Evolutionary conservation across 192 early-diverging fungal species (phyloP).

Genomic region (Backusella westeae): DNA sequence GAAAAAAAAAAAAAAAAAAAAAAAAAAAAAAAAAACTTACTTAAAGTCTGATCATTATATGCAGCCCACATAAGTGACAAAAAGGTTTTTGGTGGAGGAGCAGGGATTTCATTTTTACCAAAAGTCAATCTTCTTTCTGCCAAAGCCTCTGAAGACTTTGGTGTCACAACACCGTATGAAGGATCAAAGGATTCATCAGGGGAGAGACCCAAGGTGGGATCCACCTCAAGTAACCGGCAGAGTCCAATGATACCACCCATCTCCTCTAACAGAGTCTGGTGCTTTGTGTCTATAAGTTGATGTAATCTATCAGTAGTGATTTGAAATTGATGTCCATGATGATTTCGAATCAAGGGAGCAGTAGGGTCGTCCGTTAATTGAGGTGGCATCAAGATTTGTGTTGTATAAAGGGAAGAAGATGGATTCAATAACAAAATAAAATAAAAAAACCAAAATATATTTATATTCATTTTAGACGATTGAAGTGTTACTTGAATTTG

Average conservation of each 20-base stretch:
- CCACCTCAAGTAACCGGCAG: constrained; percentile 57
- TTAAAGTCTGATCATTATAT: constrained; percentile 71
- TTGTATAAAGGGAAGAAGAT: not conserved
- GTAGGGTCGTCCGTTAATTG: not conserved
- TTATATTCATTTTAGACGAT: not conserved
- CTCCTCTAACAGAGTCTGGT: not conserved
- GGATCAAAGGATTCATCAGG: constrained; percentile 40
- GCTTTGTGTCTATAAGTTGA: constrained; percentile 3
- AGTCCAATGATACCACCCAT: constrained; percentile 57
- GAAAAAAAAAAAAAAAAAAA: too few relatives aligned
- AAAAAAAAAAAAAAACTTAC: constrained; percentile 27
- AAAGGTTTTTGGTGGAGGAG: constrained; percentile 51
- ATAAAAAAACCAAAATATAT: not conserved
- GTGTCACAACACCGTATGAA: constrained; percentile 15
- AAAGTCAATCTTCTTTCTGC: constrained; percentile 40
- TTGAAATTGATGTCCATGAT: constrained; percentile 4
- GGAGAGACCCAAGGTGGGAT: constrained; percentile 58
- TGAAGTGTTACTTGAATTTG: not conserved
- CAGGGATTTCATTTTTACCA: constrained; percentile 57
- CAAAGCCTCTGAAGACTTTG: constrained; percentile 15
- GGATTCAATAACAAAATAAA: not conserved
- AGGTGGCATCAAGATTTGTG: not conserved
- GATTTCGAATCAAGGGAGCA: constrained; percentile 2
- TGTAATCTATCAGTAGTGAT: not conserved
- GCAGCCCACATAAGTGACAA: constrained; percentile 52